A percentile compares a stretch with the other conserved stretches of the same genome.
Conservation (phyloP, 495 filamentous ascomycete species). For the Neurospora sp. region DNA sequence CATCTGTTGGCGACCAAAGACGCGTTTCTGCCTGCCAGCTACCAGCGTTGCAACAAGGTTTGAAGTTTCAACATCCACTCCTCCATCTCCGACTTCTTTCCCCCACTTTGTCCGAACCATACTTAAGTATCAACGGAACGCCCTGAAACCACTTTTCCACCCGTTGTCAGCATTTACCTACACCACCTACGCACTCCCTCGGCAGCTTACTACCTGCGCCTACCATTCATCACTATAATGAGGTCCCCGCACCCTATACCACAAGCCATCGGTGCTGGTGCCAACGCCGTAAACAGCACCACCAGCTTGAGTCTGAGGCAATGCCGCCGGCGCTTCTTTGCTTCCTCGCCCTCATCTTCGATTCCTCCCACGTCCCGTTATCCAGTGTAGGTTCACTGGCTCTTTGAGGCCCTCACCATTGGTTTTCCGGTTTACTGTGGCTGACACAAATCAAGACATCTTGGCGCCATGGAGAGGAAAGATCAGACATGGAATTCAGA, state of each 20-base stretch:
- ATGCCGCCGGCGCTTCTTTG: slow-evolving; percentile 1
- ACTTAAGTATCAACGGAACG: too few species aligned
- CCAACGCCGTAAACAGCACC: neutral
- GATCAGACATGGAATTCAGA: slow-evolving; percentile 29
- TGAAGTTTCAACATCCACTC: neutral
- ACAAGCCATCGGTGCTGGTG: neutral
- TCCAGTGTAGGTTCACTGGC: neutral
- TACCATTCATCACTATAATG: neutral
- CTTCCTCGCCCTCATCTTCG: neutral
- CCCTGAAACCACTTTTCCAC: neutral
- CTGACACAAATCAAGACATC: neutral
- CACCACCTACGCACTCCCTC: neutral
- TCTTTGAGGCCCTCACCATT: neutral
- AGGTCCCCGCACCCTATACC: neutral
- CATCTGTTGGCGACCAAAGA: neutral
- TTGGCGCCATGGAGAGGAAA: neutral
- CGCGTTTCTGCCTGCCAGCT: neutral
- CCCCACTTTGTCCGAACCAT: neutral
- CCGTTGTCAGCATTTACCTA: too few species aligned
- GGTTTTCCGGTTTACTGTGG: neutral
- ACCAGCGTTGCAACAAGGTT: neutral
- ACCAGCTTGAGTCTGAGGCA: neutral
- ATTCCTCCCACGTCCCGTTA: neutral
- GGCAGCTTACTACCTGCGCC: neutral
- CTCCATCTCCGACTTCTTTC: neutral